Evolutionary conservation across 2,329 filamentous ascomycete species (phyloP), one percentile per base, ranked within the genome.

Genomic region (Cryphonectria radicalis): DNA sequence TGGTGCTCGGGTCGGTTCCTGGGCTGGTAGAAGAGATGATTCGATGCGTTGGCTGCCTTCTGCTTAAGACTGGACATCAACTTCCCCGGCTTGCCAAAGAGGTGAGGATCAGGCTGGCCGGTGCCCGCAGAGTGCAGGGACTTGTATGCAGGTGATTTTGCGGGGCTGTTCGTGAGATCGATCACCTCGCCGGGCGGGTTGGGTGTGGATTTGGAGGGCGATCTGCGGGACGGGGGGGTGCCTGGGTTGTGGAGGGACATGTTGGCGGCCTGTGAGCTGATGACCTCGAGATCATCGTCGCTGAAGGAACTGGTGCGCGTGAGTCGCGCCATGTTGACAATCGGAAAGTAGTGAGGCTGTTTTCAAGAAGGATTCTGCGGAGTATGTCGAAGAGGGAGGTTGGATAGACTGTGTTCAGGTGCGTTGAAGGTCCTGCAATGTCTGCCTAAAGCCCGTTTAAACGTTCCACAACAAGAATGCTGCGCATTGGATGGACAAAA

Each of bases 1-100:
- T 90, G 88, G 74, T 88, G 87, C 76, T 90, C 88, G 1, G 88
- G 88, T 2, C 87, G 84, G 66, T 81, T 86, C 77, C 83, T 87
- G 63, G 84, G 85, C 74, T 86, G 84, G 67, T 87, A 84, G 77
- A 89, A 89, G 70, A 88, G 79, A 14, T 63, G 67, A 14, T 66
- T 57, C 40, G 72, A 69, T 63, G 72, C 69, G 66, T 81, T 79
- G 75, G 84, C 82, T 71, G 87, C 87, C 78, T 87, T 87, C 76
- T 87, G 85, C 76, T 88, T 87, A 77, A 85, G 84, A 77, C 83
- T 84, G 59, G 84, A 85, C 76, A 83, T 78, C 75, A 85, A 81
- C 76, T 83, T 83, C 65, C 78, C 78, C 57, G 82, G 79, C 69
- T 84, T 82, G 2, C 81, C 80, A 74, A 82, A 80, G 25, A 78